A percentile compares a stretch with the other conserved stretches of the same genome.
These are phyloP conservation scores for Capsella bursapastoris DNA, from an alignment of 345 rosid genomes.

Conservation along the genomic window DNA sequence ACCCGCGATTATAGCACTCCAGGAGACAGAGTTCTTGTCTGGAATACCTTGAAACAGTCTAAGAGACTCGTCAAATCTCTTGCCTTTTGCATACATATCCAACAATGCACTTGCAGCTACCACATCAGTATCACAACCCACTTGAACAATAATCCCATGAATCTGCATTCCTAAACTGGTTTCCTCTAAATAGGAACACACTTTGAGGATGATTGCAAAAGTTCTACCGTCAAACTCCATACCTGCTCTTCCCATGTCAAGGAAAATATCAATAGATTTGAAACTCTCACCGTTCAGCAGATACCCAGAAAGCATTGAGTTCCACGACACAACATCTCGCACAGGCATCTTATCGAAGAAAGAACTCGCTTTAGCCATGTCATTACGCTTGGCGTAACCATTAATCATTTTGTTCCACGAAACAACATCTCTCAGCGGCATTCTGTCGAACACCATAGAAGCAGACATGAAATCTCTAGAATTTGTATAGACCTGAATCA, in stretches of 20 bases:
- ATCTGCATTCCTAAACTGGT: constrained; percentile 63
- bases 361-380: constrained; percentile 54
- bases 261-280: constrained; percentile 54
- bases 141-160: constrained; percentile 61
- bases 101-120: constrained; percentile 79
- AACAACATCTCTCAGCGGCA: constrained; percentile 66
- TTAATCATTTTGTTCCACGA: constrained; percentile 76
- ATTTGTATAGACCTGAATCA: constrained; percentile 63
- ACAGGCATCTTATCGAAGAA: constrained; percentile 63
- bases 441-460: constrained; percentile 65
- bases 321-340: constrained; percentile 89
- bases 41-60: constrained; percentile 62
- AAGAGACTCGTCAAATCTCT: constrained; percentile 60
- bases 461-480: constrained; percentile 57
- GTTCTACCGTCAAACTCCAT: constrained; percentile 56
- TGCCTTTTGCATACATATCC: constrained; percentile 91
- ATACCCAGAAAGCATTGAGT: constrained; percentile 83
- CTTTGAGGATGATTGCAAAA: constrained; percentile 69
- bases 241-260: constrained; percentile 60
- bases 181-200: constrained; percentile 58
- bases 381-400: constrained; percentile 58
- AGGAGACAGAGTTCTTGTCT: constrained; percentile 72
- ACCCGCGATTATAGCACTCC: constrained; percentile 90
- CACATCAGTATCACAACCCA: constrained; percentile 67
- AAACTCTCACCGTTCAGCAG: constrained; percentile 57